These are phyloP conservation scores for Trypanosoma scelopori DNA, from an alignment of 208 protist genomes.

Conservation along the genomic window DNA sequence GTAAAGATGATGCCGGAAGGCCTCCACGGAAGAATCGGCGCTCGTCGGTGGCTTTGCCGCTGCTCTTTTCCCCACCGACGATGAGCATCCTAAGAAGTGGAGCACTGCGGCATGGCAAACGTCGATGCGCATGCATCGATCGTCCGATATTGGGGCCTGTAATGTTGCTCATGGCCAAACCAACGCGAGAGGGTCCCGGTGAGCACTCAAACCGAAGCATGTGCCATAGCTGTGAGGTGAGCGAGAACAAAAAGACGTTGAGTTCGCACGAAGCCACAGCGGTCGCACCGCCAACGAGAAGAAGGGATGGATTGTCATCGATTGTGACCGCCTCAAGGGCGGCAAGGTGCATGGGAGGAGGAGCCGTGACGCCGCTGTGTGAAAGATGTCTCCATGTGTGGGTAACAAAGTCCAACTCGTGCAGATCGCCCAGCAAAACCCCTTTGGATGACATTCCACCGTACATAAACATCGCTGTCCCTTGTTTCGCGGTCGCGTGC, in stretches of 20 bases:
- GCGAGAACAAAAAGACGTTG: slow-evolving; percentile 58
- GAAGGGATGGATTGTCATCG: slow-evolving; percentile 38
- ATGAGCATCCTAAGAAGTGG: neutral
- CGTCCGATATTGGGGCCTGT: neutral
- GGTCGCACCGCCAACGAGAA: slow-evolving; percentile 49
- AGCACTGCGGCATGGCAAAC: neutral
- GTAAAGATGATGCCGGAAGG: neutral
- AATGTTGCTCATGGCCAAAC: slow-evolving; percentile 14
- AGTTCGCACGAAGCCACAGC: slow-evolving; percentile 15
- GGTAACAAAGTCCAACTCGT: slow-evolving; percentile 61
- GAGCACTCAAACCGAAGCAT: slow-evolving; percentile 38
- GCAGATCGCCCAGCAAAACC: slow-evolving; percentile 42
- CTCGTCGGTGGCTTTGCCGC: neutral
- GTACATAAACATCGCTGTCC: slow-evolving; percentile 14
- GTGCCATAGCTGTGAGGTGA: slow-evolving; percentile 58
- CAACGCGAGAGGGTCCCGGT: slow-evolving; percentile 33
- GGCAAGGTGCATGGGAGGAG: slow-evolving; percentile 56
- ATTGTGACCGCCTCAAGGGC: slow-evolving; percentile 46
- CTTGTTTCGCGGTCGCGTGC: slow-evolving; percentile 37
- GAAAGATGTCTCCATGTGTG: slow-evolving; percentile 49
- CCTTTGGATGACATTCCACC: slow-evolving; percentile 4
- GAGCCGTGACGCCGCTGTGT: slow-evolving; percentile 50
- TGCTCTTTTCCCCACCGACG: slow-evolving; percentile 5
- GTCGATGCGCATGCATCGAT: neutral
- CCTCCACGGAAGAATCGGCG: neutral